Evolutionary conservation across 1,284 basidiomycete genomes (phyloP), one percentile per base, ranked within the genome.

Genomic region (Polyporus tsugae): DNA sequence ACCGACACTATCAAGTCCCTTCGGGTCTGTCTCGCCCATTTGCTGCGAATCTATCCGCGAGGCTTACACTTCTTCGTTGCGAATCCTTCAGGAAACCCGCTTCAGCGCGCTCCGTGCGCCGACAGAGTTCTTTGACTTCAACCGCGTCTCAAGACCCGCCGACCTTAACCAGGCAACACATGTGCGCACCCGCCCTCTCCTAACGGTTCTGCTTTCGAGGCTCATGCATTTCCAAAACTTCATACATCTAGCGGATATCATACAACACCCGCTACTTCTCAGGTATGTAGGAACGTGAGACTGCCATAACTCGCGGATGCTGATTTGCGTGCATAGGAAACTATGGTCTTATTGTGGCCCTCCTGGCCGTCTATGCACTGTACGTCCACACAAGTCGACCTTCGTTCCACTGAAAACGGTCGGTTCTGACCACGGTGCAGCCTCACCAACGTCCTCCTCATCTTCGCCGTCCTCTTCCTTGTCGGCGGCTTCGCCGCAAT

Each of bases 201-300:
- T 17, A 17, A 11, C 19, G 6, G 35, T 5, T 15, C 13, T 41
- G n/a, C 58, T 22, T 38, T 22, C 57, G 36, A 22, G 22, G 17
- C 46, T 52, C 36, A 38, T 33, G n/a, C 52, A 6, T 25, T 42
- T 17, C 11, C 13, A 7, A 6, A 22, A n/a, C 59, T 41, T 46
- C 17, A 42, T 52, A 19, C 35, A 63, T 72, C 57, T 77, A 95
- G 94, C 89, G 96, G 70, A 93, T 97, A 87, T 95, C 95, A 49
- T 96, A 97, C 85, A 98, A 98, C 84, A 96, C 96, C 55, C 91
- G 94, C 66, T 96, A 96, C 82, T 96, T 95, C 81, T 95, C 94
- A 68, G 93, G 90, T 90, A 71, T 70, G 80, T 62, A 7, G 11
- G 15, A 7, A 6, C 4, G n/a, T 53, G 71, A 53, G 7, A 13